Evolutionary conservation across 495 filamentous ascomycete species (phyloP).

Genomic region (Antarctomyces pellizariae): DNA sequence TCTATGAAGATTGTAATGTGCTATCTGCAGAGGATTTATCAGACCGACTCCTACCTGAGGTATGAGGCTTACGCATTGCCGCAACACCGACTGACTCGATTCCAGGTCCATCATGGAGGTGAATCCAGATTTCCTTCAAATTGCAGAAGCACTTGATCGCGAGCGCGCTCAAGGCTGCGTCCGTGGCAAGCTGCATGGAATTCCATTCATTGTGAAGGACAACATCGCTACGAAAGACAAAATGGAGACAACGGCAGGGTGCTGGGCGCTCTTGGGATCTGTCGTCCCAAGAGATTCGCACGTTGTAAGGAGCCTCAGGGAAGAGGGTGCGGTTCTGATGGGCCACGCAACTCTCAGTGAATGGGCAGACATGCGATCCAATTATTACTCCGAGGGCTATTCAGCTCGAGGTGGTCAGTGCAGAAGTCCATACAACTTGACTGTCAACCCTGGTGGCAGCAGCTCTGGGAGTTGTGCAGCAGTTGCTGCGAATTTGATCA

Average conservation of each 20-base stretch:
- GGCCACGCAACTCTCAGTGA: slow-evolving; percentile 49
- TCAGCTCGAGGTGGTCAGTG: slow-evolving; percentile 40
- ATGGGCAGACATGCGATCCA: slow-evolving; percentile 54
- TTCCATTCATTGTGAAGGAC: slow-evolving; percentile 46
- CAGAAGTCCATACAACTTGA: slow-evolving; percentile 43
- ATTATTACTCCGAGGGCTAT: slow-evolving; percentile 48
- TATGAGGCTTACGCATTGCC: slow-evolving; percentile 1
- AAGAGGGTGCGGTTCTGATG: slow-evolving; percentile 41
- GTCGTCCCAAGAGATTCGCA: slow-evolving; percentile 40
- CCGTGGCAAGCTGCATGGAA: slow-evolving; percentile 33
- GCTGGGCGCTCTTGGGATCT: slow-evolving; percentile 32
- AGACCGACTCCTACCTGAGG: slow-evolving; percentile 9
- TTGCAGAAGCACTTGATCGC: slow-evolving; percentile 25
- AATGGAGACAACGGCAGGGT: slow-evolving; percentile 36
- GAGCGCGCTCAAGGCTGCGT: slow-evolving; percentile 23
- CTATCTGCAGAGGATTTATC: slow-evolving; percentile 9
- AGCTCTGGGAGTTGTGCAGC: slow-evolving; percentile 38
- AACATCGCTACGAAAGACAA: slow-evolving; percentile 48
- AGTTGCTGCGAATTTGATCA: slow-evolving; percentile 35
- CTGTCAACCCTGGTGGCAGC: slow-evolving; percentile 40
- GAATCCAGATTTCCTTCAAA: slow-evolving; percentile 29
- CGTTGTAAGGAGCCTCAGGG: slow-evolving; percentile 34
- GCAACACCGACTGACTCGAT: not conserved
- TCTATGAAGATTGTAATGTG: slow-evolving; percentile 7
- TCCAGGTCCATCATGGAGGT: slow-evolving; percentile 26